Percentiles rank a stretch among this genome's conserved stretches.
Evolutionary conservation across 23 red algal species (phyloP).

Genomic region (Gracilaria domingensis): DNA sequence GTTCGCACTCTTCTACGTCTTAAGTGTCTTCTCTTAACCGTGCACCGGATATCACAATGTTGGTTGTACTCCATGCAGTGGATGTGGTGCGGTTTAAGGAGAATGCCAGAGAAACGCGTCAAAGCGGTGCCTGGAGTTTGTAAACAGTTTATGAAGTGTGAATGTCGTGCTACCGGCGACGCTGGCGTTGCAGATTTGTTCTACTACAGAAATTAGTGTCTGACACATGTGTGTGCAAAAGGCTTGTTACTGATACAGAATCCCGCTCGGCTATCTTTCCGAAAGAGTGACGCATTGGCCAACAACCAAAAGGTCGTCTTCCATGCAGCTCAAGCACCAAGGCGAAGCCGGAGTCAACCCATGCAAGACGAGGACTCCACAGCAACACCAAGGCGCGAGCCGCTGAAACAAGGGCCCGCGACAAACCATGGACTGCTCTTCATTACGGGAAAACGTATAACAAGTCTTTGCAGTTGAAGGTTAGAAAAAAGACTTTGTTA

Average conservation of each 20-base stretch:
- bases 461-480: constrained; percentile 80
- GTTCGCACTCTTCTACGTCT: too few species aligned
- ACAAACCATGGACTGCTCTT: constrained; percentile 48
- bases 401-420: constrained; percentile 51
- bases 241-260: not conserved
- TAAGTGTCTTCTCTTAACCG: too few species aligned
- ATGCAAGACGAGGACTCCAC: constrained; percentile 47
- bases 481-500: constrained; percentile 83
- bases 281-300: constrained; percentile 66
- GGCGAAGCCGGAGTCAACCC: constrained; percentile 25
- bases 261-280: constrained; percentile 75
- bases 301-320: not conserved
- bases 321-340: not conserved
- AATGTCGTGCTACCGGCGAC: too few species aligned
- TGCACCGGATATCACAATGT: too few species aligned
- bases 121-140: too few species aligned
- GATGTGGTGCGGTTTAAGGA: too few species aligned
- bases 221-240: not conserved
- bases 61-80: too few species aligned
- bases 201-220: too few species aligned
- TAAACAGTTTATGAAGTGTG: too few species aligned
- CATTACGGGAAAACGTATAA: constrained; percentile 67
- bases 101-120: too few species aligned
- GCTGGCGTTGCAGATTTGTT: too few species aligned
- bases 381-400: constrained; percentile 6